Base-by-base conservation (phyloP, 169 alveolate genomes). In the Plasmodium cynomolgi region DNA sequence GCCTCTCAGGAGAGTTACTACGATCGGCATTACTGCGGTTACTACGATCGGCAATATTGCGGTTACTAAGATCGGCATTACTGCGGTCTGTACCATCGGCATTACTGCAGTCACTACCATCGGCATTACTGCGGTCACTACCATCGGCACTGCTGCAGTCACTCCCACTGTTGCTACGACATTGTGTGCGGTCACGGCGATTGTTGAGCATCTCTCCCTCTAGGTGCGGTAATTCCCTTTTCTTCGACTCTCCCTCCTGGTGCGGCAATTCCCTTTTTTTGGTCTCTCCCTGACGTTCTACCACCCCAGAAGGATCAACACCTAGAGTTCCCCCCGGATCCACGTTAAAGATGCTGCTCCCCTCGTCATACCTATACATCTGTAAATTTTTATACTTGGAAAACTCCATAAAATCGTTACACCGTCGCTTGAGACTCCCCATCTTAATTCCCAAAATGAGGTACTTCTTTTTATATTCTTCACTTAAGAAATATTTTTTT, bases 381-480 rank as follows among this genome's bases (percentile, higher is more conserved):
- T 17, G 56, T 13, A 44, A 17, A 74, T 75, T 85, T 34, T 50
- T 75, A 47, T 85, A 85, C 17, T 85, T 68, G 37, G 93, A 74
- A 44, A 85, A 85, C 15, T 85, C 73, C 58, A 26, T 47, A 33
- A 73, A 17, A 47, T 47, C 47, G 0, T 62, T 75, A n/a, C 58
- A 33, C 29, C 41, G 6, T 7, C 74, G 81, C 31, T 90, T 80
- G 11, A 80, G 13, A 68, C 91, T 79, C 17, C 94, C 94, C 33
- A 90, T 62, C 54, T 79, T 90, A 3, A 90, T 37, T 8, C 39
- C 83, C 11, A 90, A 54, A 72, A 62, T 79, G 47, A 90, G 81
- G 26, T 80, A 90, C 72, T 90, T 90, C 39, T 90, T 90, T 34
- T 81, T 90, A 23, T 56, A 90, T 2, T 17, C 26, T 39, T 90